Conservation (phyloP, 495 filamentous ascomycete genomes). For the Neurospora sp. region DNA sequence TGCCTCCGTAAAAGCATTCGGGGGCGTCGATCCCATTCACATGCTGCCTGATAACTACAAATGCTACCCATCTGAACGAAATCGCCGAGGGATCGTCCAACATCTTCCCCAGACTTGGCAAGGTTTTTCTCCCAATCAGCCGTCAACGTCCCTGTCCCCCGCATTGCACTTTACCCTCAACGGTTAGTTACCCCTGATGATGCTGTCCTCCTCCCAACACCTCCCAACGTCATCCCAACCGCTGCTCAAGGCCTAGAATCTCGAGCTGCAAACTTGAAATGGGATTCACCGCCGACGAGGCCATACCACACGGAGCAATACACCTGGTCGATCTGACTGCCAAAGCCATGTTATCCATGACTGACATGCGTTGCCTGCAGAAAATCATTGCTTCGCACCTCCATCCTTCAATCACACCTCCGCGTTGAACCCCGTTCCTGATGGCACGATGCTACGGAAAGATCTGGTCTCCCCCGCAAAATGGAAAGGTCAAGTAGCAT, state of each 20-base stretch:
- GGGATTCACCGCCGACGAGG: not conserved
- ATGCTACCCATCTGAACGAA: not conserved
- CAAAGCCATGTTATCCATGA: not conserved
- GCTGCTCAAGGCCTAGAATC: not conserved
- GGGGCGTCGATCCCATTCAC: not conserved
- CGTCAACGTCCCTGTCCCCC: not conserved
- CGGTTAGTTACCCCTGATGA: not conserved
- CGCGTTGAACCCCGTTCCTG: not conserved
- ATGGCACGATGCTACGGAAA: not conserved
- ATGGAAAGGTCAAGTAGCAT: not conserved
- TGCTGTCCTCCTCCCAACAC: not conserved
- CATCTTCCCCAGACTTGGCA: conserved; percentile 4
- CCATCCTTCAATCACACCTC: not conserved
- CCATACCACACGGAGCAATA: not conserved
- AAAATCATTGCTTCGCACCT: not conserved
- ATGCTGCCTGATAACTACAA: not conserved
- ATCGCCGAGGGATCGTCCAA: conserved; percentile 3
- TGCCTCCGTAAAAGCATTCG: not conserved
- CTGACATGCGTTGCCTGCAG: not conserved
- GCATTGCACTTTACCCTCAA: not conserved
- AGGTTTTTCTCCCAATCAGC: not conserved
- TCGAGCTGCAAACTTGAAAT: not conserved
- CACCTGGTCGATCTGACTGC: not conserved
- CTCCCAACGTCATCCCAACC: not conserved
- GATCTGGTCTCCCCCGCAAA: not conserved